Evolutionary conservation across 495 filamentous ascomycete species (phyloP), one percentile per base, ranked within the genome.

Genomic region (Lasiosphaeris hirsuta): DNA sequence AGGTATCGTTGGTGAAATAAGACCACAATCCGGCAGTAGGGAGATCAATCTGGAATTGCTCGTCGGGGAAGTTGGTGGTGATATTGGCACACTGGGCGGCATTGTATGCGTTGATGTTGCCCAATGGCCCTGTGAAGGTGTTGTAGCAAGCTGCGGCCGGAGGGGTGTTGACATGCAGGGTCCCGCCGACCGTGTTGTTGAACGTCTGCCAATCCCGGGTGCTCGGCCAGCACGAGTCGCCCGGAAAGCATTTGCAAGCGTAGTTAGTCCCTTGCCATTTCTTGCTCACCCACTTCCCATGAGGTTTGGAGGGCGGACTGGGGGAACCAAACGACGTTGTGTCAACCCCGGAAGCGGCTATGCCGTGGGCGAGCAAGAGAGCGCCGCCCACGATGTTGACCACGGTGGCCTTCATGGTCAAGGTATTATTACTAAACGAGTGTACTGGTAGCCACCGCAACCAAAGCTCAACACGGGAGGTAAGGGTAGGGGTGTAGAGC

Each of bases 1-100:
- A 78, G 4, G 73, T 77, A 57, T 76, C 74, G 58, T 77, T 77
- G 51, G 75, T 75, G 62, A 74, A 77, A 58, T 73, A 76, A 11
- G 75, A 75, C 74, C 74, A 77, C 15, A 78, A 54, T 10, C 63
- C 71, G 15, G 75, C 75, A 10, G 72, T 66, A 0, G 75, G 73
- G 40, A 68, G 61, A 9, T 73, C 67, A 42, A 72, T 63, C 17
- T 62, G 64, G 62, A 69, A 76, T 51, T 71, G 68, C 52, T 76
- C 73, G 52, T 70, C 58, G 15, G 59, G 4, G 41, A 64, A 77
- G 44, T 67, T 68, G 36, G 67, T 63, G 18, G 64, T 66, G 37
- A 67, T 66, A 1, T 65, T 61, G 13, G 63, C 60, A 54, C 74
- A 78, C 50, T 68, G 55, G 15, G 63, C 64, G 37, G 67, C 73